phyloP scores from a whole-genome alignment of 148 eudicot genomes.

The Persicaria tinctoria region DNA sequence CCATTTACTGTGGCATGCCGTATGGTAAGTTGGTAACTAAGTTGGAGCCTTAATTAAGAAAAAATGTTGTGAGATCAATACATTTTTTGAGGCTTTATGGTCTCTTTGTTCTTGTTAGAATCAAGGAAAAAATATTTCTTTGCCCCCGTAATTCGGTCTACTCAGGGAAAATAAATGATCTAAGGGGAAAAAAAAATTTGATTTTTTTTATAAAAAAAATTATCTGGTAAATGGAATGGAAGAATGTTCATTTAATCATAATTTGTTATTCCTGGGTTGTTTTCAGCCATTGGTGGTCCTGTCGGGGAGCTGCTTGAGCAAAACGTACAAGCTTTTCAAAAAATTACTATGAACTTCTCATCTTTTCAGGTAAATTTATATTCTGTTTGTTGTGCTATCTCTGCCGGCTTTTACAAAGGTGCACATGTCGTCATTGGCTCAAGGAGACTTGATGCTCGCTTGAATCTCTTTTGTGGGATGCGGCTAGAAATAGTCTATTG shows the following conservation, averaged over 20 bases:
- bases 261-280: constrained; percentile 11
- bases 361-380: constrained; percentile 48
- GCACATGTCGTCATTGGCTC: background rate
- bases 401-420: background rate
- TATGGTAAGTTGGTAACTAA: background rate
- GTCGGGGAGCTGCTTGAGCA: constrained; percentile 87
- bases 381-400: background rate
- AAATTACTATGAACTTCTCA: constrained; percentile 72
- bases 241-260: background rate
- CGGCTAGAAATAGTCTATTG: background rate
- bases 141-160: background rate
- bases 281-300: constrained; percentile 88
- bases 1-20: background rate
- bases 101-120: background rate
- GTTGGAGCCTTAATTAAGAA: background rate
- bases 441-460: background rate
- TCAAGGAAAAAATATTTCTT: background rate
- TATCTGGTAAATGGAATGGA: too few relatives aligned
- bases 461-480: background rate
- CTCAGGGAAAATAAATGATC: background rate
- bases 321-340: constrained; percentile 64
- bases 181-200: background rate
- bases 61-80: background rate
- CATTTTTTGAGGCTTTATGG: background rate
- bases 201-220: background rate